A percentile compares a stretch with the other conserved stretches of the same genome.
Evolutionary conservation across 495 filamentous ascomycete genomes (phyloP).

Genomic region (Thozetella sp.): DNA sequence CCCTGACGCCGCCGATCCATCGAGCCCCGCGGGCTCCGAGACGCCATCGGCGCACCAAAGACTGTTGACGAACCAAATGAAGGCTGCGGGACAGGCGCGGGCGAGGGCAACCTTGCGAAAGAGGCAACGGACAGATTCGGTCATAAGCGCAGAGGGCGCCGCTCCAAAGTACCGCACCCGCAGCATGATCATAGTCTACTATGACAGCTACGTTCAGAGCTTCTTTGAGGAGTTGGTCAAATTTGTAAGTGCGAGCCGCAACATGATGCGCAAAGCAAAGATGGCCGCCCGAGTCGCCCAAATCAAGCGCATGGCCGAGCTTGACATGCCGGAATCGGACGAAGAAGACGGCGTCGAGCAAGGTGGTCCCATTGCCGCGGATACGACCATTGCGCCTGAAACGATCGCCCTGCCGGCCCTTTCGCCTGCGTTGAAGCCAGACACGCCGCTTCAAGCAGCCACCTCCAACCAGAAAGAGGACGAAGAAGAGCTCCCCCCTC

Average conservation of each 20-base stretch:
- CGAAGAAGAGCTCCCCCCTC: conserved; percentile 18
- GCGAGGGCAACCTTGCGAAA: conserved; percentile 46
- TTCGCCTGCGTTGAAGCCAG: conserved; percentile 7
- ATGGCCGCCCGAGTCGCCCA: conserved; percentile 64
- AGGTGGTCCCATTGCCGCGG: background rate
- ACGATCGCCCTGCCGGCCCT: background rate
- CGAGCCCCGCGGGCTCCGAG: conserved; percentile 25
- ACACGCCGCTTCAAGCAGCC: conserved; percentile 8
- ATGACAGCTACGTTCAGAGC: conserved; percentile 83
- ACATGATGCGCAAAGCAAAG: conserved; percentile 80
- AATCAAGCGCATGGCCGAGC: conserved; percentile 53
- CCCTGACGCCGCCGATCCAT: background rate
- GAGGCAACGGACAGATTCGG: conserved; percentile 61
- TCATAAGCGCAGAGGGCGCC: conserved; percentile 50
- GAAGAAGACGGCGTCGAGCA: conserved; percentile 26
- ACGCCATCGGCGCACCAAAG: conserved; percentile 48
- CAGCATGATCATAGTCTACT: conserved; percentile 84
- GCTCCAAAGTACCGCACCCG: conserved; percentile 66
- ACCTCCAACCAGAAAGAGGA: background rate
- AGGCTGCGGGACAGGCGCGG: conserved; percentile 41
- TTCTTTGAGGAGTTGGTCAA: conserved; percentile 80
- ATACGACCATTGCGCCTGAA: background rate
- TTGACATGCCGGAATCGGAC: conserved; percentile 43
- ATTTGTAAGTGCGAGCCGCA: conserved; percentile 76
- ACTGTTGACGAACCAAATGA: conserved; percentile 36